These are phyloP conservation scores for Mortierella alpina DNA, from an alignment of 192 early-diverging fungal genomes.

Conservation along the genomic window DNA sequence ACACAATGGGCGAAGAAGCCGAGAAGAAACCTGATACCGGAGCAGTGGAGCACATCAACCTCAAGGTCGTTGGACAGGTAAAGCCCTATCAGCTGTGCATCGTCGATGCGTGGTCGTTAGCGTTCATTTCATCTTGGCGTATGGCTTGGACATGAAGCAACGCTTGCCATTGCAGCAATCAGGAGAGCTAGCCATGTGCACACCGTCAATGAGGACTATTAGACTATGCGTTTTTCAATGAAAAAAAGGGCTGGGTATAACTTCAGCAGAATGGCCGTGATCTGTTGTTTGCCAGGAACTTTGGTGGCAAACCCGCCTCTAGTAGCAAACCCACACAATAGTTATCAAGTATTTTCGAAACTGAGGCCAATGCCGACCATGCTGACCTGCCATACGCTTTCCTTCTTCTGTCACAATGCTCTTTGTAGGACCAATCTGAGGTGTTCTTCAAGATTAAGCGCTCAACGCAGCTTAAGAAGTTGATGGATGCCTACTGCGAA, in stretches of 20 bases:
- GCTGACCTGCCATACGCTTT: not conserved
- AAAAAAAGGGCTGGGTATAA: too few species aligned
- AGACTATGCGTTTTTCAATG: not conserved
- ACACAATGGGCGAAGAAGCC: slow-evolving; percentile 54
- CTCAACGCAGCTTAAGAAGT: slow-evolving; percentile 87
- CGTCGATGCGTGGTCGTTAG: not conserved
- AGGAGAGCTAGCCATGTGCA: too few species aligned
- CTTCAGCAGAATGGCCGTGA: too few species aligned
- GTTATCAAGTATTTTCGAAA: too few species aligned
- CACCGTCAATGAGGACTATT: too few species aligned
- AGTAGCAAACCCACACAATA: slow-evolving; percentile 8
- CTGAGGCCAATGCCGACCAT: not conserved
- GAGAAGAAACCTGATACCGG: slow-evolving; percentile 69
- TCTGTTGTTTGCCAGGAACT: not conserved
- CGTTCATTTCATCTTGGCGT: too few species aligned
- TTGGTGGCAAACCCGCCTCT: not conserved
- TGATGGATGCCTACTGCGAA: slow-evolving; percentile 94
- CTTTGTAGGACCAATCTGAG: slow-evolving; percentile 76
- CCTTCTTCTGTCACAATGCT: not conserved
- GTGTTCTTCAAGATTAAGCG: slow-evolving; percentile 97
- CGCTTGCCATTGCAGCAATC: not conserved
- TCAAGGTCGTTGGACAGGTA: slow-evolving; percentile 92
- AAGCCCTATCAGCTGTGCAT: slow-evolving; percentile 30
- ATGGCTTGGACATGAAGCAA: not conserved
- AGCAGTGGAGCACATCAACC: slow-evolving; percentile 85